Base-by-base conservation (phyloP, 306 rosid genomes). In the Gastrolobium villosum region DNA sequence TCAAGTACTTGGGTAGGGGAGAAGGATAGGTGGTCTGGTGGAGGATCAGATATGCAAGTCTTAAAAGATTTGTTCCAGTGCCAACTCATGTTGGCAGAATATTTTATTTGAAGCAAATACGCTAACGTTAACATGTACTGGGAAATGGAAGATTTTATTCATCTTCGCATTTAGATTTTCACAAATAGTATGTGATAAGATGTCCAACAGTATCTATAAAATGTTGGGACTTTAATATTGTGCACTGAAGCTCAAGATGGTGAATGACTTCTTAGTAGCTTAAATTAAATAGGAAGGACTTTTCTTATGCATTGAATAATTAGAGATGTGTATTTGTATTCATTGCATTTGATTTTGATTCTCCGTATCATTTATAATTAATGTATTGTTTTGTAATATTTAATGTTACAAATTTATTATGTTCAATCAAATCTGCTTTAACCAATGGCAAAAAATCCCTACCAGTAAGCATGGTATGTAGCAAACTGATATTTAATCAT, bases 11-110 rank as follows among this genome's bases (percentile, higher is more conserved):
- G 39, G 67, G 45, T 44, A 44, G 72, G 39, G 13, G 11, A 43
- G 54, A 65, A 26, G 50, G 9, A 65, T 65, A 43, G 36, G 54
- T 31, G 48, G 65, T 0, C 53, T 43, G 15, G 54, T 31, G 46
- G 54, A 15, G 26, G 34, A 13, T 32, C 13, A 10, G 46, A 72
- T 34, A 41, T 57, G 37, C 53, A 72, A 37, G 41, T 41, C 37
- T 26, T 55, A 3, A 43, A 43, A 54, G 53, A 72, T 43, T 40
- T 72, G 55, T 26, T 39, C 52, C 48, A 72, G 65, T 6, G 54
- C 62, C 40, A 53, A 26, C 40, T 71, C 54, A 20, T 26, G 28
- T 4, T 40, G 66, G 77, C 41, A 40, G 11, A 14, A 59, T 45
- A 59, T 7, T 73, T 44, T 14, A 31, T 3, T 45, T 53, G 37